phyloP scores from a whole-genome alignment of 208 protist genomes.

The Tritrichomonas foetus region DNA sequence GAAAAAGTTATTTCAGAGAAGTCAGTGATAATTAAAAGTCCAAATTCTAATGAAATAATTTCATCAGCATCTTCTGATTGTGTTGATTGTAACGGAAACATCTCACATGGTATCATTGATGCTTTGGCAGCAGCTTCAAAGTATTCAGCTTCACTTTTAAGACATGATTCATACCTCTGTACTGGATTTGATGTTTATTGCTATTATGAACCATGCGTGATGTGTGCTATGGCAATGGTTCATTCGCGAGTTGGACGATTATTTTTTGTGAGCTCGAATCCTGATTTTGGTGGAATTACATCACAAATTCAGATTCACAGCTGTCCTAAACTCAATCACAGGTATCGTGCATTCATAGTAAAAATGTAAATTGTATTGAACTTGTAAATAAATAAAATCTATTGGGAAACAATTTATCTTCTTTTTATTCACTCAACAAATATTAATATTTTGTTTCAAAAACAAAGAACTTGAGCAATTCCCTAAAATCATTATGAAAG shows the following conservation, averaged over 20 bases:
- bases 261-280: background rate
- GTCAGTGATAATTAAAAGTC: background rate
- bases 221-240: slow-evolving; percentile 42
- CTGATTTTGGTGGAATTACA: background rate
- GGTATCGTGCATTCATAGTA: background rate
- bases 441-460: too few species aligned
- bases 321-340: background rate
- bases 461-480: too few species aligned
- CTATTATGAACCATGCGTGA: slow-evolving; percentile 28
- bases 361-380: background rate
- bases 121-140: background rate
- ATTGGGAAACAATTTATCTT: too few species aligned
- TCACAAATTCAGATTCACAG: background rate
- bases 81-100: background rate
- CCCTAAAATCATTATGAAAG: too few species aligned
- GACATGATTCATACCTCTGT: slow-evolving; percentile 37
- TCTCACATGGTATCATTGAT: background rate
- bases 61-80: background rate
- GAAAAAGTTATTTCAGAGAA: background rate
- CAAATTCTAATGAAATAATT: background rate
- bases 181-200: slow-evolving; percentile 30
- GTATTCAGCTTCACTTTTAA: background rate
- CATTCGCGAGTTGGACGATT: slow-evolving; percentile 35
- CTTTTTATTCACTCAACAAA: too few species aligned
- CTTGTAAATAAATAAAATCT: too few species aligned